phyloP scores from a whole-genome alignment of 202 grass and related monocot species.

The Elaeis oleifera region DNA sequence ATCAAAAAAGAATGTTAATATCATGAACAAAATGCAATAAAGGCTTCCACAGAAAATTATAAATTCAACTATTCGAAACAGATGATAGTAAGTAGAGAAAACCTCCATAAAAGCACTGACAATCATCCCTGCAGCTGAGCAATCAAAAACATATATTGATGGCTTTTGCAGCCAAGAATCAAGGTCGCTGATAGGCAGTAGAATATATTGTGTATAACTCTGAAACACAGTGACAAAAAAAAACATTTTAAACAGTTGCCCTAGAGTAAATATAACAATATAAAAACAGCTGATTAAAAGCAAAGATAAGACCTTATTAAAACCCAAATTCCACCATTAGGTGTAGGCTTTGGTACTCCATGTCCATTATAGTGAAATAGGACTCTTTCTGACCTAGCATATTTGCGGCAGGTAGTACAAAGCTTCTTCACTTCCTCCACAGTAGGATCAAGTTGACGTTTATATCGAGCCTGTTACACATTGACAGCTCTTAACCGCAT shows the following conservation, averaged over 20 bases:
- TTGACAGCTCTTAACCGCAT: slow-evolving; percentile 4
- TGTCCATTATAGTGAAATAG: slow-evolving; percentile 99
- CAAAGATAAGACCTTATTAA: slow-evolving; percentile 61
- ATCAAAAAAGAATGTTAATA: slow-evolving; percentile 9
- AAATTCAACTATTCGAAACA: background rate
- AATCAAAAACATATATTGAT: slow-evolving; percentile 98
- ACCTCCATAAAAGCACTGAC: slow-evolving; percentile 92
- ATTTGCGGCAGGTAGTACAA: slow-evolving; percentile 90
- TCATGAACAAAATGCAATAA: no score
- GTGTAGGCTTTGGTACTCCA: slow-evolving; percentile 88
- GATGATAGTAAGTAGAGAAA: slow-evolving; percentile 19
- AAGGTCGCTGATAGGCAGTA: slow-evolving; percentile 84
- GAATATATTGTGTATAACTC: slow-evolving; percentile 99
- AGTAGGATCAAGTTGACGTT: slow-evolving; percentile 89
- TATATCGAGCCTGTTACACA: slow-evolving; percentile 68
- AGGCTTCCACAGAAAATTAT: background rate
- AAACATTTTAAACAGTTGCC: slow-evolving; percentile 8
- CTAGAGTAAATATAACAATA: no score
- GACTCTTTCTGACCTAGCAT: slow-evolving; percentile 93
- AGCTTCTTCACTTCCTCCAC: slow-evolving; percentile 97
- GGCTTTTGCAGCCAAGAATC: slow-evolving; percentile 95
- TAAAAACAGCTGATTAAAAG: background rate
- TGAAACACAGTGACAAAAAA: slow-evolving; percentile 23
- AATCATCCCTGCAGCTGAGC: slow-evolving; percentile 92
- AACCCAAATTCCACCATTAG: slow-evolving; percentile 97